A percentile compares a stretch with the other conserved stretches of the same genome.
Evolutionary conservation across 352 stramenopile species (phyloP).

Genomic region (Pythium chondricola): DNA sequence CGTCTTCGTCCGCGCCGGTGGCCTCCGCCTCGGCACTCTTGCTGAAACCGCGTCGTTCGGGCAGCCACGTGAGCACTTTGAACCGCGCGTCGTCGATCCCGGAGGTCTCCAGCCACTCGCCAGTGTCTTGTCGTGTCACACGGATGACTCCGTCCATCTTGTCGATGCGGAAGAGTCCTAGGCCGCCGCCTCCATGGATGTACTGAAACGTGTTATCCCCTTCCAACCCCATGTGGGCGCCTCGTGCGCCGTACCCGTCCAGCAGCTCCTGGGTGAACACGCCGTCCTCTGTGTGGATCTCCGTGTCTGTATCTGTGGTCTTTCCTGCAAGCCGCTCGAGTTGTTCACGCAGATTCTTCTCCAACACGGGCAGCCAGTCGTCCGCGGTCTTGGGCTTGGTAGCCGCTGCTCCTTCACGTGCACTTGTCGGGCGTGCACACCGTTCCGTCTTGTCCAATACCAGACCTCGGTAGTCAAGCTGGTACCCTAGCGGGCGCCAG

Average conservation of each 20-base stretch:
- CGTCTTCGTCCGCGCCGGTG: conserved; percentile 7
- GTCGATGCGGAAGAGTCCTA: conserved; percentile 65
- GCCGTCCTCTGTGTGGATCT: conserved; percentile 6
- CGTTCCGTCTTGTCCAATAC: conserved; percentile 37
- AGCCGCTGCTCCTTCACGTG: neutral
- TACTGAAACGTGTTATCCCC: conserved; percentile 21
- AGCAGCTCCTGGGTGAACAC: neutral
- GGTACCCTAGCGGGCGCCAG: conserved; percentile 49
- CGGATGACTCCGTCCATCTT: conserved; percentile 47
- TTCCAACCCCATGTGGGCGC: neutral
- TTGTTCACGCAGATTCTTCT: conserved; percentile 35
- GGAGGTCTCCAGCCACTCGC: conserved; percentile 63
- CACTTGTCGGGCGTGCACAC: conserved; percentile 22
- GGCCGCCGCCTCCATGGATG: conserved; percentile 43
- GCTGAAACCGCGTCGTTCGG: conserved; percentile 12
- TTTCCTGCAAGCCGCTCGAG: conserved; percentile 12
- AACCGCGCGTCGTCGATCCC: conserved; percentile 33
- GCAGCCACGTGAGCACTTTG: conserved; percentile 18
- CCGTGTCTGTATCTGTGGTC: neutral
- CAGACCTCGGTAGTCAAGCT: conserved; percentile 46
- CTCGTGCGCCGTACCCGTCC: neutral
- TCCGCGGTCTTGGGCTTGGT: conserved; percentile 10
- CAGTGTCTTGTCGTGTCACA: conserved; percentile 53
- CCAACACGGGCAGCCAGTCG: conserved; percentile 40
- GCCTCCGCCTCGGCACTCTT: neutral